A percentile compares a stretch with the other conserved stretches of the same genome.
Evolutionary conservation across 2,329 filamentous ascomycete genomes (phyloP).

Genomic region (Gaeumannomyces sp.): DNA sequence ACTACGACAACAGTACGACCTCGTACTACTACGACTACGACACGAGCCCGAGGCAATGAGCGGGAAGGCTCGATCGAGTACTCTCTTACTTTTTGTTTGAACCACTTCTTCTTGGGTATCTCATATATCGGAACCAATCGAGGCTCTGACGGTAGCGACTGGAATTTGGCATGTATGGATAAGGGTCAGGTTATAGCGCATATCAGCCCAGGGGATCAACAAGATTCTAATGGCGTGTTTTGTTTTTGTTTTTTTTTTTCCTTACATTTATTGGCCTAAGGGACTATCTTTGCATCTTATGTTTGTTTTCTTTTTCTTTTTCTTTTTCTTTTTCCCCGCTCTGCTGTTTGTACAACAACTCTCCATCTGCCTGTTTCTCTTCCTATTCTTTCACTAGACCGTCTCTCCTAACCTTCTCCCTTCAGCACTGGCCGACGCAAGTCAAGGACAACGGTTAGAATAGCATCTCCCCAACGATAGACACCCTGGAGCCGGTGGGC

Average conservation of each 20-base stretch:
- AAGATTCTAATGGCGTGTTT: constrained; percentile 4
- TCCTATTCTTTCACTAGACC: background rate
- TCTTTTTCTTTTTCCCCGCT: constrained; percentile 6
- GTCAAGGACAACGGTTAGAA: background rate
- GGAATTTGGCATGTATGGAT: constrained; percentile 1
- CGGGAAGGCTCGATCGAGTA: background rate
- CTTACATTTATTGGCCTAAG: constrained; percentile 1
- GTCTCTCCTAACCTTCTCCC: background rate
- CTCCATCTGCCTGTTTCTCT: background rate
- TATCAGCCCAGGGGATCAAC: background rate
- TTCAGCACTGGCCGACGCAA: background rate
- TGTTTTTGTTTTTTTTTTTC: background rate
- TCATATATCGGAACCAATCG: background rate
- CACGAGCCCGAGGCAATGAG: constrained; percentile 7
- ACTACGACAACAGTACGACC: constrained; percentile 18
- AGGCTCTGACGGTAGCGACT: background rate
- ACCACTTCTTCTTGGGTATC: constrained; percentile 4
- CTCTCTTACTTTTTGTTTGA: background rate
- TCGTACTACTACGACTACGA: constrained; percentile 16
- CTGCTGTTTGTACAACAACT: constrained; percentile 3
- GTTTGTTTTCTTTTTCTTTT: constrained; percentile 2
- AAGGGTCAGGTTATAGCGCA: background rate
- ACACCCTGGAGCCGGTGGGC: background rate
- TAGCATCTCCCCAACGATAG: background rate
- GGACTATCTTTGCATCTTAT: no score